phyloP scores from a whole-genome alignment of 108 stramenopile genomes.

The Skeletonema potamos region DNA sequence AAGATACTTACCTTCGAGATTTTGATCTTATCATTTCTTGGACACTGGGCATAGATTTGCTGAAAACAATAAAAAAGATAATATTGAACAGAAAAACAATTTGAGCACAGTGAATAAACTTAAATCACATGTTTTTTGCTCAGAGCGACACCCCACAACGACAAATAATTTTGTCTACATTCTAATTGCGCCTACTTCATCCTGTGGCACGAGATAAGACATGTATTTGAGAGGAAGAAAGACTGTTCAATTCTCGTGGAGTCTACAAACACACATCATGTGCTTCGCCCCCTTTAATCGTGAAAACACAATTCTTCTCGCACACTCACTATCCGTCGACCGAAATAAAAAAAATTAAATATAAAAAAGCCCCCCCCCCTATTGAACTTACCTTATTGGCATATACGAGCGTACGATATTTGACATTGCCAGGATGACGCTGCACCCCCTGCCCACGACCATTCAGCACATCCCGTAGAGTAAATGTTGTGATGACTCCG shows the following conservation, averaged over 20 bases:
- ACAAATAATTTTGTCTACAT: neutral
- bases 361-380: neutral
- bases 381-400: slow-evolving; percentile 29
- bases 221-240: neutral
- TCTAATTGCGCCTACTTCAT: neutral
- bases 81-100: neutral
- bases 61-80: neutral
- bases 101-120: too few species aligned
- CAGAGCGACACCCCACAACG: neutral
- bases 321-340: too few species aligned
- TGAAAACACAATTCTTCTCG: neutral
- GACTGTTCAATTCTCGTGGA: neutral
- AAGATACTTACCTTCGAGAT: slow-evolving; percentile 32
- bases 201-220: neutral
- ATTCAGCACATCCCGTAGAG: slow-evolving; percentile 33
- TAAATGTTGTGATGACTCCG: neutral
- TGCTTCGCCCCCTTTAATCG: neutral
- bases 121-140: neutral
- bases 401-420: slow-evolving; percentile 38
- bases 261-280: neutral
- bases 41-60: slow-evolving; percentile 36
- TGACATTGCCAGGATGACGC: slow-evolving; percentile 46
- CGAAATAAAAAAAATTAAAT: too few species aligned
- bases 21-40: slow-evolving; percentile 35
- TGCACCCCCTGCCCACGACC: slow-evolving; percentile 48